Conservation (phyloP, 495 filamentous ascomycete species). For the Corynascus novoguineensis region DNA sequence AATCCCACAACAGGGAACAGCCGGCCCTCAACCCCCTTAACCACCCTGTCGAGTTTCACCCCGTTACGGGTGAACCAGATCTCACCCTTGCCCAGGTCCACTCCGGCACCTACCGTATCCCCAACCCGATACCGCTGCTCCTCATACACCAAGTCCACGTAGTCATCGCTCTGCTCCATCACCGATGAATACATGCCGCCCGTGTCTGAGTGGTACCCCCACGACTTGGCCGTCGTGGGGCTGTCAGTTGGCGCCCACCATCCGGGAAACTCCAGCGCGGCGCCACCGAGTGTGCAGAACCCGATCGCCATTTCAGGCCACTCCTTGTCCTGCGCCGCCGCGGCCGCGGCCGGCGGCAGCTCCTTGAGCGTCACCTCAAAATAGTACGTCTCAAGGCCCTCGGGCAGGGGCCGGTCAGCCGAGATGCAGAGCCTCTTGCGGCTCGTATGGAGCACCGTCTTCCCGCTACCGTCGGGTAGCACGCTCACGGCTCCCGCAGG, state of each 20-base stretch:
- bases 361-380: slow-evolving; percentile 19
- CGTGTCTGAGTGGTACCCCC: slow-evolving; percentile 21
- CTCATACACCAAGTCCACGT: not conserved
- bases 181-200: slow-evolving; percentile 13
- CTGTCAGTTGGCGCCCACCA: not conserved
- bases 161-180: not conserved
- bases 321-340: not conserved
- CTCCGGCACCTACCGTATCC: slow-evolving; percentile 24
- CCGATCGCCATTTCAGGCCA: slow-evolving; percentile 18
- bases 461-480: not conserved
- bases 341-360: not conserved
- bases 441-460: slow-evolving; percentile 3
- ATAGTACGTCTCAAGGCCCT: slow-evolving; percentile 24
- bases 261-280: slow-evolving; percentile 21
- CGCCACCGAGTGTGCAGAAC: slow-evolving; percentile 23
- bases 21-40: slow-evolving; percentile 16
- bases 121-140: slow-evolving; percentile 12
- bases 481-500: slow-evolving; percentile 7
- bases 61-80: slow-evolving; percentile 29
- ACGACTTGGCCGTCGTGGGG: slow-evolving; percentile 7
- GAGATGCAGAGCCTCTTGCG: slow-evolving; percentile 14
- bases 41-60: not conserved
- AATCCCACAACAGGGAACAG: slow-evolving; percentile 25
- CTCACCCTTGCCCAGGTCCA: slow-evolving; percentile 17
- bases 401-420: slow-evolving; percentile 22